These are phyloP conservation scores for Fusarium sacchari DNA, from an alignment of 2,329 filamentous ascomycete species.

Conservation along the genomic window DNA sequence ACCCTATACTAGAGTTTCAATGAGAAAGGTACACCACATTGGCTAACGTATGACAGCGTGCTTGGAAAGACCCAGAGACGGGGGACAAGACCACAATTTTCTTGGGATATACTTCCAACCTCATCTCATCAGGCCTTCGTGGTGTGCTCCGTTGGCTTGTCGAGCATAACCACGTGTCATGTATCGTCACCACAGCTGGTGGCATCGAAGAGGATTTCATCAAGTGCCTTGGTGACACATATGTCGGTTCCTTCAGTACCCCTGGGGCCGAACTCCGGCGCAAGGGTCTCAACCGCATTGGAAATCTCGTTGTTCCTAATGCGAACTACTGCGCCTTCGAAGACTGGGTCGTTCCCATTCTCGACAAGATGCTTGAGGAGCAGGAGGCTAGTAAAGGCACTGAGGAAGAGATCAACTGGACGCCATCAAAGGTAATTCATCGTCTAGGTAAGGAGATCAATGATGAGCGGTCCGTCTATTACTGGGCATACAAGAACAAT, in stretches of 20 bases:
- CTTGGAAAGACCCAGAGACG: slow-evolving; percentile 83
- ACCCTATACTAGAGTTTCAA: neutral
- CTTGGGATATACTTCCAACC: slow-evolving; percentile 95
- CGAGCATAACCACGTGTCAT: slow-evolving; percentile 90
- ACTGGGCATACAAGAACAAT: slow-evolving; percentile 97
- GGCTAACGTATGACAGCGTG: slow-evolving; percentile 60
- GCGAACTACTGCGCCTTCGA: slow-evolving; percentile 96
- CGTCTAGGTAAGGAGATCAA: slow-evolving; percentile 94
- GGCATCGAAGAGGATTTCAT: slow-evolving; percentile 98
- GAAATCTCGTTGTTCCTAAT: slow-evolving; percentile 95
- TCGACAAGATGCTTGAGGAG: slow-evolving; percentile 94
- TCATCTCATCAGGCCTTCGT: slow-evolving; percentile 94
- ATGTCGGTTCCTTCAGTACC: slow-evolving; percentile 86
- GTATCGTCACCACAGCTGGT: slow-evolving; percentile 93
- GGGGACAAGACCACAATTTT: slow-evolving; percentile 90
- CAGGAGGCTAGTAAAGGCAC: slow-evolving; percentile 82
- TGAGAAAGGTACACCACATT: neutral
- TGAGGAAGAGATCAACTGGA: slow-evolving; percentile 84
- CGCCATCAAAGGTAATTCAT: slow-evolving; percentile 89
- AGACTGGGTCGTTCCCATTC: slow-evolving; percentile 95
- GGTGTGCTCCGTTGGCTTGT: slow-evolving; percentile 93
- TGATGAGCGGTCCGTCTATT: slow-evolving; percentile 89
- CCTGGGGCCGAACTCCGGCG: slow-evolving; percentile 80
- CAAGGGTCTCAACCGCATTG: slow-evolving; percentile 93
- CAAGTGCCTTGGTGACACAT: slow-evolving; percentile 95